These are phyloP conservation scores for Luffa acutangula DNA, from an alignment of 306 rosid species.

Conservation along the genomic window DNA sequence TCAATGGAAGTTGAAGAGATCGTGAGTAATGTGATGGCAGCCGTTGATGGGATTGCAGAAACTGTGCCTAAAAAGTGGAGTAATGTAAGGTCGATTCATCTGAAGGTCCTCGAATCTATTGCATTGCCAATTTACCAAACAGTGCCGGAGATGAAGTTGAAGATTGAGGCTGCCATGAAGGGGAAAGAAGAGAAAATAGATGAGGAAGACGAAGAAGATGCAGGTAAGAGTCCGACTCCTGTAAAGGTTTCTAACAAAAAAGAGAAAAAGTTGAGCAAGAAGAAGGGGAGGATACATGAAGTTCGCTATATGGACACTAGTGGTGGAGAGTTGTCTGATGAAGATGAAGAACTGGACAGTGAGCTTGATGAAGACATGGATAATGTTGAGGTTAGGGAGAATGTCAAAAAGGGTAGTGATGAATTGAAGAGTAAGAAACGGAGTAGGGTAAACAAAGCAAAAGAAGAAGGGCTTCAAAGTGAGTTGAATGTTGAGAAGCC, in stretches of 20 bases:
- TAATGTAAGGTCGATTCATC: slow-evolving; percentile 62
- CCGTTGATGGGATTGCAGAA: slow-evolving; percentile 40
- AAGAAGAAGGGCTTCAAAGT: not conserved
- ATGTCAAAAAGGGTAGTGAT: not conserved
- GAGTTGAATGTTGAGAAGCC: not conserved
- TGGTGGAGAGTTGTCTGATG: slow-evolving; percentile 18
- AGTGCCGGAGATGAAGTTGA: slow-evolving; percentile 44
- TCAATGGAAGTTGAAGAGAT: slow-evolving; percentile 13
- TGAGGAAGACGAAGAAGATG: not conserved
- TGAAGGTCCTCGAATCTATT: slow-evolving; percentile 60
- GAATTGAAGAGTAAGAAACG: slow-evolving; percentile 1
- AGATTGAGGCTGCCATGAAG: slow-evolving; percentile 33
- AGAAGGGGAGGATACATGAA: slow-evolving; percentile 70
- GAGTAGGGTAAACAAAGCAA: not conserved
- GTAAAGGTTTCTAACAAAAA: not conserved
- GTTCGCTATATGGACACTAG: slow-evolving; percentile 57
- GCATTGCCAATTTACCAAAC: slow-evolving; percentile 59
- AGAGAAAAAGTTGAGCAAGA: slow-evolving; percentile 26
- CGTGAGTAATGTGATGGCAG: slow-evolving; percentile 46
- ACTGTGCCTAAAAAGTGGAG: slow-evolving; percentile 61
- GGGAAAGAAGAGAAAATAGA: not conserved
- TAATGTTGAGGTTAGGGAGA: not conserved
- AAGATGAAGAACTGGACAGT: slow-evolving; percentile 13
- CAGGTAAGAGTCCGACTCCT: not conserved
- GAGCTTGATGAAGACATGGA: slow-evolving; percentile 13